These are phyloP conservation scores for Casuarina glauca DNA, from an alignment of 306 rosid genomes.

Conservation along the genomic window DNA sequence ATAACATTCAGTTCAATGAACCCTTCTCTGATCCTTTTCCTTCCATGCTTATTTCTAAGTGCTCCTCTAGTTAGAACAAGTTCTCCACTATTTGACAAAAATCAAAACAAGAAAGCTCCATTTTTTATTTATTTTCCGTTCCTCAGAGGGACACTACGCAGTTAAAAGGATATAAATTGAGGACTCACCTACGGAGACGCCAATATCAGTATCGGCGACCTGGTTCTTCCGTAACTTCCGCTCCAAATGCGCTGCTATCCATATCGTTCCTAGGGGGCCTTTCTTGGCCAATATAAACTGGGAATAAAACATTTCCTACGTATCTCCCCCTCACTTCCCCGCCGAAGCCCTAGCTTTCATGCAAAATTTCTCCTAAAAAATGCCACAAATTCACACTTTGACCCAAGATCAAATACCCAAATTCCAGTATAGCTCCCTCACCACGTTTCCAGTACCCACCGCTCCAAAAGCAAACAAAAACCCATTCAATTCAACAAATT, in stretches of 20 bases:
- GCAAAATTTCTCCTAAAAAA: conserved; percentile 8
- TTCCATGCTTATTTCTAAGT: background rate
- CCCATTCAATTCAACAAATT: background rate
- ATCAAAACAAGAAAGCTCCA: background rate
- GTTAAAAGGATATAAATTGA: conserved; percentile 3
- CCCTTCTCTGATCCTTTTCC: background rate
- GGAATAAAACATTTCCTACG: conserved; percentile 80
- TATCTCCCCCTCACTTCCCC: conserved; percentile 28
- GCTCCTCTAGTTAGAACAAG: background rate
- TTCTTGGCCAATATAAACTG: conserved; percentile 99
- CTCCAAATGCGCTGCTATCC: conserved; percentile 99
- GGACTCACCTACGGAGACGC: conserved; percentile 92
- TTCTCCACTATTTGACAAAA: conserved; percentile 4
- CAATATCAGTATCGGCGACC: conserved; percentile 98
- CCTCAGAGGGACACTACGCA: background rate
- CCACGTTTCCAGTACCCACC: background rate
- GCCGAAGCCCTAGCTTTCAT: conserved; percentile 26
- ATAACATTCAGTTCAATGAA: background rate
- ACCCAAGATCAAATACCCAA: background rate
- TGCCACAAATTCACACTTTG: background rate
- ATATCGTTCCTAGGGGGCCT: conserved; percentile 98
- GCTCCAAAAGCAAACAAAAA: background rate
- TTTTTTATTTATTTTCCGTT: background rate
- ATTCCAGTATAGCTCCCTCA: background rate
- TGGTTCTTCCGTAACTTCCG: conserved; percentile 98